Evolutionary conservation across 2,329 filamentous ascomycete genomes (phyloP).

Genomic region (Penicillium sp.): DNA sequence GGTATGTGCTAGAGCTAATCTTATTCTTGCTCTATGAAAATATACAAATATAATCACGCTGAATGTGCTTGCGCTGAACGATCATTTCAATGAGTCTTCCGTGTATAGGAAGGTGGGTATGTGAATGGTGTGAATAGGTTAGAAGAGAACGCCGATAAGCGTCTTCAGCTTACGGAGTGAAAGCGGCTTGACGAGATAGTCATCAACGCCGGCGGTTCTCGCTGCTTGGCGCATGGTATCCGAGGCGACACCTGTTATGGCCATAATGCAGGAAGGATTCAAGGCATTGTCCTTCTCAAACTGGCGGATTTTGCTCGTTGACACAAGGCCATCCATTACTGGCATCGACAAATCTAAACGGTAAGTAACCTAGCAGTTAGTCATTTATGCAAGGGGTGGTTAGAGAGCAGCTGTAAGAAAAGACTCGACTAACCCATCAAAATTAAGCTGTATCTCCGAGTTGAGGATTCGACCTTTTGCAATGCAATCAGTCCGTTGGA

Average conservation of each 20-base stretch:
- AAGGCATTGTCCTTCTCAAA: constrained; percentile 32
- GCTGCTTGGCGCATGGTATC: constrained; percentile 35
- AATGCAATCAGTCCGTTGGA: constrained; percentile 43
- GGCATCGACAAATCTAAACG: constrained; percentile 47
- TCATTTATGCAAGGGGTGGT: neutral
- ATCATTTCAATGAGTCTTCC: neutral
- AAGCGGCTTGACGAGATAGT: constrained; percentile 36
- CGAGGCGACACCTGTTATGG: constrained; percentile 35
- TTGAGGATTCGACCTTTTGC: constrained; percentile 33
- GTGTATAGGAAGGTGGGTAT: neutral
- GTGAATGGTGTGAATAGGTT: neutral
- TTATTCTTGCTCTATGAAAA: neutral
- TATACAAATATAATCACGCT: neutral
- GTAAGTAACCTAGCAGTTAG: neutral
- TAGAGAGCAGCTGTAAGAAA: too few relatives aligned
- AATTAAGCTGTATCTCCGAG: constrained; percentile 38
- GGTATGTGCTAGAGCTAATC: neutral
- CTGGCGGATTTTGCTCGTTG: constrained; percentile 44
- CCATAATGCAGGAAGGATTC: constrained; percentile 30
- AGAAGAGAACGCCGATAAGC: constrained; percentile 18
- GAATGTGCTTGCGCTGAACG: neutral
- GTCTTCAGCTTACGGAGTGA: constrained; percentile 34
- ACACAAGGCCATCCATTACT: constrained; percentile 47
- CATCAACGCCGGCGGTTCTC: constrained; percentile 31
- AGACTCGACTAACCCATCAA: constrained; percentile 31